Percentiles rank a stretch among this genome's conserved stretches.
These are phyloP conservation scores for Logfia minima DNA, from an alignment of 129 eudicot species.

Conservation along the genomic window DNA sequence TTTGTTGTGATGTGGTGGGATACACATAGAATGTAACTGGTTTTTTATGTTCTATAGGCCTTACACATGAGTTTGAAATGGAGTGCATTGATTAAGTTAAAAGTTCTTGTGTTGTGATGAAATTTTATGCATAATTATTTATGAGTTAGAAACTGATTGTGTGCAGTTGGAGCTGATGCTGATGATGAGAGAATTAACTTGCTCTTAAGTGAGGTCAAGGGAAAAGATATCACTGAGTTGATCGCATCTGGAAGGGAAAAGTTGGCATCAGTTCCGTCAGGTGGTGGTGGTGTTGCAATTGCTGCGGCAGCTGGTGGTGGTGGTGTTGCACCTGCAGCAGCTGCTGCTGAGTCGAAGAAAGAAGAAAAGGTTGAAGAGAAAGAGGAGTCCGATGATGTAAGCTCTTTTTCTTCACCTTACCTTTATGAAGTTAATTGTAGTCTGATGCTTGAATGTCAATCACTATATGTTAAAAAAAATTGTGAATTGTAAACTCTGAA, in stretches of 20 bases:
- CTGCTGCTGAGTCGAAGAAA: slow-evolving; percentile 56
- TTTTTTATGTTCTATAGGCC: not conserved
- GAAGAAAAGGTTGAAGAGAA: slow-evolving; percentile 66
- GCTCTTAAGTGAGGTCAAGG: slow-evolving; percentile 53
- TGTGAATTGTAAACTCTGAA: not conserved
- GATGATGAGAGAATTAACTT: slow-evolving; percentile 60
- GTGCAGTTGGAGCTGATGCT: slow-evolving; percentile 75
- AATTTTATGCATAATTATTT: not conserved
- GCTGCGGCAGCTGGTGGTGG: slow-evolving; percentile 43
- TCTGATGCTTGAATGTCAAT: not conserved
- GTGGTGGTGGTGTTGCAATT: slow-evolving; percentile 51
- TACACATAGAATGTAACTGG: not conserved
- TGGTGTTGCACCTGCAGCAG: slow-evolving; percentile 50
- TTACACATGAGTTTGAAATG: not conserved
- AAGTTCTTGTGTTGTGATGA: not conserved
- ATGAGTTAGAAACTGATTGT: not conserved
- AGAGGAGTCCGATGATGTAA: slow-evolving; percentile 68
- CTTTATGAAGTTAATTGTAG: not conserved
- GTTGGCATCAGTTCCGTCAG: slow-evolving; percentile 67
- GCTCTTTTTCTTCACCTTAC: not conserved
- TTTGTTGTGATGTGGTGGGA: not conserved
- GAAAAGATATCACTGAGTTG: slow-evolving; percentile 58
- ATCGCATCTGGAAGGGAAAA: slow-evolving; percentile 76
- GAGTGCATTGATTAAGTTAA: not conserved
- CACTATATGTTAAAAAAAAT: not conserved